Conservation (phyloP, 1,284 basidiomycete genomes). For the Golubevia pallescens region DNA sequence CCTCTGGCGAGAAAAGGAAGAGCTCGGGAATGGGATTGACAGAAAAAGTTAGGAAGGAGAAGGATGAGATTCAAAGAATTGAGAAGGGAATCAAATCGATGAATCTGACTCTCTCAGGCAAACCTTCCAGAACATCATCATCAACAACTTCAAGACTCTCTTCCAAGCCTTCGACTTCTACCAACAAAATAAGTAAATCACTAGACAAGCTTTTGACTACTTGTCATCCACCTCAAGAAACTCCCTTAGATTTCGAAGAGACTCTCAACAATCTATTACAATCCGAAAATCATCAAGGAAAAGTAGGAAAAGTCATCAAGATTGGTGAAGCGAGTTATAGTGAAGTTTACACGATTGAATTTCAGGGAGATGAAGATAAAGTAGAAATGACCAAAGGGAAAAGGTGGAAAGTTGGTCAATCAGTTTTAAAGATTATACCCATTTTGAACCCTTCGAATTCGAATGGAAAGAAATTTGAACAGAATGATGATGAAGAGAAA, state of each 20-base stretch:
- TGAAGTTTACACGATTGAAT: conserved; percentile 34
- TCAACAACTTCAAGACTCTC: no score
- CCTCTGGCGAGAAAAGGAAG: no score
- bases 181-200: no score
- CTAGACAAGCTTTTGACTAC: background rate
- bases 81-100: no score
- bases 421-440: background rate
- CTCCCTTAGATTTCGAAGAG: background rate
- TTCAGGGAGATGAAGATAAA: background rate
- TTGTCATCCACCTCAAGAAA: background rate
- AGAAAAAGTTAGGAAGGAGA: no score
- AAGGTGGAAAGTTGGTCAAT: background rate
- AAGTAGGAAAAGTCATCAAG: conserved; percentile 17
- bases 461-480: background rate
- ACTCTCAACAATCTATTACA: background rate
- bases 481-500: background rate
- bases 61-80: no score
- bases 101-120: no score
- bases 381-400: background rate
- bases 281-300: background rate
- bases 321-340: conserved; percentile 60
- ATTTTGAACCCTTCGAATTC: background rate
- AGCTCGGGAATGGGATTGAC: no score
- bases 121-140: no score
- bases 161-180: no score